Base-by-base conservation (phyloP, 225 moss, liverwort and hornwort species). In the Straminergon stramineum region DNA sequence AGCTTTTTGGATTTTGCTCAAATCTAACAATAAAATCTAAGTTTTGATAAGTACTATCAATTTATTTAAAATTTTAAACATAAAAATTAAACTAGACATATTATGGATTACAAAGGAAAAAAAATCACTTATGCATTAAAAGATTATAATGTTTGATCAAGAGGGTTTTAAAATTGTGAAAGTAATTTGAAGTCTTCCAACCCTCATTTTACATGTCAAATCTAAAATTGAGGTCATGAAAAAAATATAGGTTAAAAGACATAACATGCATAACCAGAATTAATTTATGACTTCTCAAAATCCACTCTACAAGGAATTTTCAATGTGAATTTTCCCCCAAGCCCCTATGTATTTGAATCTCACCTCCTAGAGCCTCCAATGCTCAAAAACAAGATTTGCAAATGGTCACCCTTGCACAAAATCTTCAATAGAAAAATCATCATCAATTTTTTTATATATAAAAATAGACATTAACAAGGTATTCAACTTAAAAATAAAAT, bases 341-440 rank as follows among this genome's bases (percentile, higher is more conserved):
- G 39, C 1, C 3, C 7, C 0, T 43, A 0, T 16, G 3, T 27
- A 73, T 43, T 27, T 15, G 9, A 73, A 16, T 27, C 16, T 43
- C 27, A 27, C 9, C 39, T 73, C 9, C 9, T 1, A 43, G 3
- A 27, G 5, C 9, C 43, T 43, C 10, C 5, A 71, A 52, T 4
- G 1, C 14, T 8, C 53, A 53, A 34, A 77, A 7, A 4, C 3
- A 45, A 77, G 5, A 77, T 34, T 77, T 53, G 22, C 34, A 34
- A 34, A 34, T 34, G 1, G 21, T 34, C 4, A 53, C 4, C 7
- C 3, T 22, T 34, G 5, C 1, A 13, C 20, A 75, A 32, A 34
- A 13, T 76, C 21, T 76, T 76, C 5, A 52, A 76, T 20, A 76
- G 5, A 48, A 31, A 11, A 31, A 19, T 19, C 12, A 51, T 19